Evolutionary conservation across 805 yeast genomes (phyloP), one percentile per base, ranked within the genome.

Genomic region (Teunomyces barrocoloradensis): DNA sequence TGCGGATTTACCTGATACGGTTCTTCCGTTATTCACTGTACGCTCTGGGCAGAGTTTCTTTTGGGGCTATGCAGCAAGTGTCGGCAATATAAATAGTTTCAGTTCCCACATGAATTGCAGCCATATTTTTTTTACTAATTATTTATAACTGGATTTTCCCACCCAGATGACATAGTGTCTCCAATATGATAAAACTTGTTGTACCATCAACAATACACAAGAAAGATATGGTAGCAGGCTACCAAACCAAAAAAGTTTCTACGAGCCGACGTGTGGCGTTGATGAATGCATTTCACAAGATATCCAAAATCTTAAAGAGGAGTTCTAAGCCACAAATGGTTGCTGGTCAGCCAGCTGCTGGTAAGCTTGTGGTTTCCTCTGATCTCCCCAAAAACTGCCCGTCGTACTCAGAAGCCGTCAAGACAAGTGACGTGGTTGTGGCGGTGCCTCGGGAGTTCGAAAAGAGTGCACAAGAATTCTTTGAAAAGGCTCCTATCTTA

Each of bases 401-500:
- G 6, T 36, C 28, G n/a, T 36, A 36, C 28, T 36, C 29, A 13
- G 40, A 36, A 25, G 40, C 40, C 23, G 17, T 36, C 40, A 36
- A 36, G 27, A 23, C 15, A n/a, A 36, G 25, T 10, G 28, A 36
- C 20, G 28, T 4, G 6, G 15, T 23, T 23, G 11, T 21, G 13
- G 29, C 15, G 17, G 12, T 36, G 3, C 29, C 40, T 20, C 23
- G 7, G 6, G 15, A 18, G 11, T 17, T 35, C 7, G 40, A 21
- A 21, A 36, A 20, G 18, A 13, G 25, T 11, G 17, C 25, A 10
- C 25, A 10, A 12, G 40, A 36, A 20, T 36, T 21, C 9, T 6
- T 21, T n/a, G 40, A 36, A n/a, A 20, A 36, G 15, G 28, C 34
- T 30, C 17, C 13, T n/a, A 30, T 30, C 3, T 6, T n/a, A 30